Evolutionary conservation across 768 basidiomycete species (phyloP).

Genomic region (Boletus fagicola): DNA sequence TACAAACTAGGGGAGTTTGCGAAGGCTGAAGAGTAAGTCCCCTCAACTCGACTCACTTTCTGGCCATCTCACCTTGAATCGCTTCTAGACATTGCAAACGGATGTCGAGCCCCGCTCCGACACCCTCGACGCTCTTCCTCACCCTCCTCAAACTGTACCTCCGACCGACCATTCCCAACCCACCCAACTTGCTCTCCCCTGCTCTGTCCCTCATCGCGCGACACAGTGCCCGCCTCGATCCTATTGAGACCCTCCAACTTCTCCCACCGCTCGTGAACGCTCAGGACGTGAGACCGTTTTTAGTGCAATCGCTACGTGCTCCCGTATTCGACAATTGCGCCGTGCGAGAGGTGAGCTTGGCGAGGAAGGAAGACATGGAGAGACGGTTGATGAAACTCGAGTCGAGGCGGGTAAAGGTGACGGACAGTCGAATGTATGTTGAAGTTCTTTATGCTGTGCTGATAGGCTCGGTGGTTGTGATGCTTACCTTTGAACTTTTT

Average conservation of each 20-base stretch:
- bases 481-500: not conserved
- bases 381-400: constrained; percentile 73
- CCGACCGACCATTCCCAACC: constrained; percentile 54
- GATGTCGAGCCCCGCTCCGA: constrained; percentile 58
- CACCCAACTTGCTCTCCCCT: constrained; percentile 64
- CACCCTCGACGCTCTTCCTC: constrained; percentile 70
- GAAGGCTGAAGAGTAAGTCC: constrained; percentile 86
- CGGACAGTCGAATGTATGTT: constrained; percentile 88
- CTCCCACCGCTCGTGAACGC: constrained; percentile 90
- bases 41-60: not conserved
- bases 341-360: constrained; percentile 65
- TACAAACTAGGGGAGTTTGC: constrained; percentile 78
- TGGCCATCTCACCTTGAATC: not conserved
- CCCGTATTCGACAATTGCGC: constrained; percentile 70
- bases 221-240: constrained; percentile 79
- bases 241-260: constrained; percentile 78
- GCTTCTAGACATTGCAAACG: constrained; percentile 84
- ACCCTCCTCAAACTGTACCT: constrained; percentile 87
- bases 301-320: constrained; percentile 65
- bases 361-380: constrained; percentile 76
- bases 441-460: not conserved
- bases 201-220: constrained; percentile 86
- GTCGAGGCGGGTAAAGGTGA: constrained; percentile 79
- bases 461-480: not conserved
- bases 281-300: constrained; percentile 73